Base-by-base conservation (phyloP, 306 rosid species). In the Glycine latifolia region DNA sequence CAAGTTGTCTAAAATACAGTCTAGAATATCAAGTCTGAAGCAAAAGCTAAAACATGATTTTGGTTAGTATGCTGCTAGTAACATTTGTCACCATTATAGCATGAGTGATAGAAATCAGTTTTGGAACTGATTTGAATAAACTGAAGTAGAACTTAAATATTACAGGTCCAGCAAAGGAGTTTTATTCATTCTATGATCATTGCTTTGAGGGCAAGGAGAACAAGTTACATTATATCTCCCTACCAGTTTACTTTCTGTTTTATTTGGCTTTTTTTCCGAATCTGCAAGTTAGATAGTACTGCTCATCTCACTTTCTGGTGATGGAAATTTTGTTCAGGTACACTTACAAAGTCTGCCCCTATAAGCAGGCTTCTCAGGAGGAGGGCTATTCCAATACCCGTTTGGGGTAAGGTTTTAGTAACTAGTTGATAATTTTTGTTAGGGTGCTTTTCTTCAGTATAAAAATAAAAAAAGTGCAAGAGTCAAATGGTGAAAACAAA, bases 281-380 rank as follows among this genome's bases (percentile, higher is more conserved):
- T 62, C 80, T 76, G 79, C 84, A 78, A 59, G 69, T 78, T 43
- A 80, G 62, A 44, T 82, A 48, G 31, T 85, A 73, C 53, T 60
- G 33, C 81, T 52, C 60, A 33, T 73, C 88, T 91, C 76, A 84
- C 86, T 74, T 75, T 77, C 75, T 86, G 78, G 31, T 60, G 61
- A 63, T 73, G 80, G 47, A 82, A 79, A 78, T 85, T 79, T 79
- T 67, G 68, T 83, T 83, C 91, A 96, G 99, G 91, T 96, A 96
- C 80, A 87, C 89, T 71, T 96, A 96, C 92, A 96, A 91, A 83
- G 94, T 96, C 83, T 96, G 99, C 89, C 97, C 99, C 46, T 96
- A 84, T 79, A 94, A 96, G 73, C 91, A 92, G 83, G 99, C 99
- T 85, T 87, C 98, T 71, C 99, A 96, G 88, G 91, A 81, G 72